Evolutionary conservation across 1,284 basidiomycete genomes (phyloP).

Genomic region (Ceratobasidium sp.): DNA sequence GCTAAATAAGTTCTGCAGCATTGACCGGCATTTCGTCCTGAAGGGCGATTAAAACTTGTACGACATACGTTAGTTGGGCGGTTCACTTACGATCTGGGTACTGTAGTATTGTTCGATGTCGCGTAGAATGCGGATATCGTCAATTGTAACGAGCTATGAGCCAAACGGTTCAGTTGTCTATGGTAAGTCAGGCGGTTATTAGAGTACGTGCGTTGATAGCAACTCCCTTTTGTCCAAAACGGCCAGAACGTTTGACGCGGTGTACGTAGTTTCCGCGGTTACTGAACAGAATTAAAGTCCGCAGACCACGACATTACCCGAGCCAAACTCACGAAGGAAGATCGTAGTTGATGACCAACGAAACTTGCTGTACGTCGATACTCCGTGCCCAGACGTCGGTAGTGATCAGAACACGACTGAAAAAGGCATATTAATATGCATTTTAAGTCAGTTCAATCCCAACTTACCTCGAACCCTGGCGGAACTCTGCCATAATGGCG

Average conservation of each 20-base stretch:
- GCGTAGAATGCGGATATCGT: constrained; percentile 91
- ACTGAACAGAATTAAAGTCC: too few species aligned
- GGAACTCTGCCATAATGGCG: constrained; percentile 98
- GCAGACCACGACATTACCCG: too few species aligned
- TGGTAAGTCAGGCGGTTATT: too few species aligned
- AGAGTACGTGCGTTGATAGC: too few species aligned
- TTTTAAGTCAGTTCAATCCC: not conserved
- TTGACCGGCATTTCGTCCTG: constrained; percentile 99
- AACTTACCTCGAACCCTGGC: constrained; percentile 86
- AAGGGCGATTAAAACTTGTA: constrained; percentile 91
- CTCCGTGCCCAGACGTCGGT: constrained; percentile 99
- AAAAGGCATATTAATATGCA: not conserved
- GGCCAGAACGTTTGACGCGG: constrained; percentile 93
- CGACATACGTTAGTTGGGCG: constrained; percentile 48
- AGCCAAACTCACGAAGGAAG: too few species aligned
- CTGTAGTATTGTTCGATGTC: constrained; percentile 78
- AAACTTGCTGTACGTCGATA: constrained; percentile 98
- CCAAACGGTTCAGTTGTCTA: too few species aligned
- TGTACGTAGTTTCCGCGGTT: constrained; percentile 96
- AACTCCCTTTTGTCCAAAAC: constrained; percentile 93
- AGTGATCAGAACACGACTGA: constrained; percentile 89
- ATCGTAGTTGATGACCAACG: constrained; percentile 97
- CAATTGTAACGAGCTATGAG: constrained; percentile 94
- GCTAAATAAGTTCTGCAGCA: constrained; percentile 62
- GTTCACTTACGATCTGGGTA: constrained; percentile 17